Conservation (phyloP, 345 rosid species). For the Citrus inodora region DNA sequence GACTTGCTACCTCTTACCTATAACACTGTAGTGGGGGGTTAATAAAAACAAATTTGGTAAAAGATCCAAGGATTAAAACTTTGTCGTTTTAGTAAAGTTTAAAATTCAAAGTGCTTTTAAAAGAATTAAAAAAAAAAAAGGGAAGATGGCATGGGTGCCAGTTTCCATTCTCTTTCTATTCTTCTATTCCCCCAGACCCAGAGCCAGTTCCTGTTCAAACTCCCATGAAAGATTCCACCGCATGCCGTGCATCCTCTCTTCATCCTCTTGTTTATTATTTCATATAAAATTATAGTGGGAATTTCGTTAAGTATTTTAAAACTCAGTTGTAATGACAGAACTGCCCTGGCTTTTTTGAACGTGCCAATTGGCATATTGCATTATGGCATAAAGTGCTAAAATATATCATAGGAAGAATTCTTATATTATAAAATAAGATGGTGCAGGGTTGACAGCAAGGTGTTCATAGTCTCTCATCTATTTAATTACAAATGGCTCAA, state of each 20-base stretch:
- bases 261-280: not conserved
- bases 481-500: not conserved
- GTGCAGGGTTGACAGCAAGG: no score
- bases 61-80: not conserved
- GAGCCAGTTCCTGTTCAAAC: constrained; percentile 27
- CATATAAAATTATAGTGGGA: not conserved
- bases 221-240: constrained; percentile 43
- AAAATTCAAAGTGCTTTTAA: constrained; percentile 41
- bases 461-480: no score
- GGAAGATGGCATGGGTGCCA: constrained; percentile 1
- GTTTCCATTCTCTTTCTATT: constrained; percentile 56
- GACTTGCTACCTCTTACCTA: constrained; percentile 20
- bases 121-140: not conserved
- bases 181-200: constrained; percentile 24
- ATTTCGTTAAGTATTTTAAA: not conserved
- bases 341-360: not conserved
- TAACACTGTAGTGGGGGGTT: no score
- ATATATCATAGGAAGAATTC: not conserved
- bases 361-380: not conserved
- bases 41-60: not conserved
- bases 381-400: constrained; percentile 12
- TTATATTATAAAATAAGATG: not conserved
- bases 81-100: constrained; percentile 31
- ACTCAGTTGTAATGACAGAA: constrained; percentile 12
- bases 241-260: not conserved